Evolutionary conservation across 2,329 filamentous ascomycete genomes (phyloP).

Genomic region (Epichloe gansuensis): DNA sequence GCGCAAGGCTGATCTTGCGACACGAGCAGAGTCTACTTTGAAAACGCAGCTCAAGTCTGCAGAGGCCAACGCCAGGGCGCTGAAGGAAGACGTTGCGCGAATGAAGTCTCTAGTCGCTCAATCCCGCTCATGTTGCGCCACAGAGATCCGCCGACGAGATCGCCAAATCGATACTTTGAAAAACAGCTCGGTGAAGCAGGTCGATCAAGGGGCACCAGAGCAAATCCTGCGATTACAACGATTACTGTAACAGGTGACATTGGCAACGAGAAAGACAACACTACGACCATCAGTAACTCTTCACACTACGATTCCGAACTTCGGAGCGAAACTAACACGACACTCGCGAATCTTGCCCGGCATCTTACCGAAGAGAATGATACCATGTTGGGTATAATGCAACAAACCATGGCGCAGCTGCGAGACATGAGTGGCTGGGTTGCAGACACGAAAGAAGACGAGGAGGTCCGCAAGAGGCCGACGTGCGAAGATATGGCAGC

Average conservation of each 20-base stretch:
- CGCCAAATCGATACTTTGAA: conserved; percentile 81
- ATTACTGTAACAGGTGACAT: conserved; percentile 46
- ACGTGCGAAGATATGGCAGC: conserved; percentile 53
- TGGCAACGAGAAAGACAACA: conserved; percentile 33
- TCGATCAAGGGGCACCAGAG: conserved; percentile 45
- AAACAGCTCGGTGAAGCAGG: conserved; percentile 66
- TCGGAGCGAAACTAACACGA: conserved; percentile 79
- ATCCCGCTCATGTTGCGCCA: conserved; percentile 74
- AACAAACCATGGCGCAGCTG: conserved; percentile 58
- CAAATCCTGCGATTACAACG: conserved; percentile 41
- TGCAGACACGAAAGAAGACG: conserved; percentile 22
- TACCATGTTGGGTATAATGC: conserved; percentile 58
- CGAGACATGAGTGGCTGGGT: conserved; percentile 53
- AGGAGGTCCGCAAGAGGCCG: conserved; percentile 23
- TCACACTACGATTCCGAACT: conserved; percentile 50
- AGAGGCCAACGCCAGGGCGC: conserved; percentile 59
- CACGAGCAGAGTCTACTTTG: conserved; percentile 59
- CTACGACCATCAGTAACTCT: conserved; percentile 10
- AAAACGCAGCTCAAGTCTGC: conserved; percentile 60
- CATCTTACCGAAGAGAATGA: conserved; percentile 89
- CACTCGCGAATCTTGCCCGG: conserved; percentile 73
- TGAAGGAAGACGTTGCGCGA: conserved; percentile 73
- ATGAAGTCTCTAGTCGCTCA: conserved; percentile 73
- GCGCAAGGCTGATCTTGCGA: conserved; percentile 43
- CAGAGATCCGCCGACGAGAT: conserved; percentile 83